phyloP scores from a whole-genome alignment of 2,329 filamentous ascomycete species.

The Zelopaecilomyces penicillatus region DNA sequence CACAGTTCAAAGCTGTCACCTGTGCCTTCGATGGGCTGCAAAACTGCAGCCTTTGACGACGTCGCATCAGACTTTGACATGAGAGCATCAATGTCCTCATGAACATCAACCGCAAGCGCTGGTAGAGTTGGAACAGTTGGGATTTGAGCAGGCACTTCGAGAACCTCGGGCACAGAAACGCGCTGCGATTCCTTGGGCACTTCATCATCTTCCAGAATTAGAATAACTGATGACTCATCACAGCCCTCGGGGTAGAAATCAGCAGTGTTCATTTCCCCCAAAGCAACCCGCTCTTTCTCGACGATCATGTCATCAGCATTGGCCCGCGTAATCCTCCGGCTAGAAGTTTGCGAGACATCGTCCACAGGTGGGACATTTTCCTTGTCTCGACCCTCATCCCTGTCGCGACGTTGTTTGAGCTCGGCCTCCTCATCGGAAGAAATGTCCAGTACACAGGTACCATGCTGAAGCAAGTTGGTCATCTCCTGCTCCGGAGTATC shows the following conservation, averaged over 20 bases:
- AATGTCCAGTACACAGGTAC: conserved; percentile 78
- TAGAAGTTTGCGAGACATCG: conserved; percentile 52
- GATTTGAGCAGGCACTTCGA: too few relatives aligned
- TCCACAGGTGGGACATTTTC: conserved; percentile 80
- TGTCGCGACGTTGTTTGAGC: conserved; percentile 41
- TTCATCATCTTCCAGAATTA: conserved; percentile 55
- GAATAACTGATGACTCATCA: conserved; percentile 51
- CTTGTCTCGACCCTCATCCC: conserved; percentile 64
- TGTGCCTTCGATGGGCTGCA: conserved; percentile 49
- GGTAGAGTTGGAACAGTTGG: too few relatives aligned
- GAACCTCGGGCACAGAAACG: too few relatives aligned
- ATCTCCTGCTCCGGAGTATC: conserved; percentile 86
- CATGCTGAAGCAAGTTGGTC: conserved; percentile 87
- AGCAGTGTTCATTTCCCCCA: conserved; percentile 58
- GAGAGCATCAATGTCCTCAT: conserved; percentile 26
- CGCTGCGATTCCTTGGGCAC: conserved; percentile 17
- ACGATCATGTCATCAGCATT: conserved; percentile 47
- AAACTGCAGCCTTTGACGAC: conserved; percentile 36
- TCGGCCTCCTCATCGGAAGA: conserved; percentile 75
- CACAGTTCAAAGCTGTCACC: conserved; percentile 59
- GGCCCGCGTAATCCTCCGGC: conserved; percentile 20
- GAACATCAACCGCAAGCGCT: conserved; percentile 13
- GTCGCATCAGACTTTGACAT: conserved; percentile 28
- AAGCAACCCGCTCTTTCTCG: conserved; percentile 55
- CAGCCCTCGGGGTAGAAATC: conserved; percentile 62